Evolutionary conservation across 2,329 filamentous ascomycete species (phyloP), one percentile per base, ranked within the genome.

Genomic region (Pseudogymnoascus sp.): DNA sequence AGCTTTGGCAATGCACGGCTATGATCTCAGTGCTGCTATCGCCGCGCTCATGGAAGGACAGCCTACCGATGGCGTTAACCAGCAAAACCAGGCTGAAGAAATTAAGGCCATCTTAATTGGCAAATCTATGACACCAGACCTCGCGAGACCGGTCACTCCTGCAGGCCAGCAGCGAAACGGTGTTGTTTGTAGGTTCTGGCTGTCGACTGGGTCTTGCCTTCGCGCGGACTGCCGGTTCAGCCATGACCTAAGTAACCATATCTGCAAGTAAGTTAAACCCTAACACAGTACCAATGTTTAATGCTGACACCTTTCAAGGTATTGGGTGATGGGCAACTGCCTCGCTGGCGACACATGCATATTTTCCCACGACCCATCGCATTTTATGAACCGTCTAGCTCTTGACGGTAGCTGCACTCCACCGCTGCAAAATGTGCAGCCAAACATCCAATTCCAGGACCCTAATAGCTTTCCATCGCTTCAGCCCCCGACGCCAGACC

Each of bases 171-270:
- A 88, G 67, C 93, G 91, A 73, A 91, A 89, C 65, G 88, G 91
- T 25, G 88, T 97, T 38, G 90, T 97, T 41, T 99, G 94, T 82
- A 96, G 96, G 75, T 99, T 97, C 74, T 97, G 91, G 79, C 79
- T 99, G 65, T 93, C 92, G 8, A 95, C 89, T 6, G 94, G 94
- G n/a, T 90, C 94, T 74, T 99, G 94, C 73, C 85, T 97, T 60
- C 86, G 94, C 62, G 93, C 93, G 63, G 94, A 99, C 74, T 99
- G 94, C 74, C 88, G 93, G 62, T 99, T 97, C 75, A 96, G 92
- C 67, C 94, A 99, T 74, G 93, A 99, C 73, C 82, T 96, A 47
- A 96, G 90, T 71, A 95, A 90, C 70, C 94, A 97, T 70, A 83
- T 99, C 64, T 99, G 94, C 92, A 97, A 97, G 90, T 95, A 79